Evolutionary conservation across 2,329 filamentous ascomycete species (phyloP).

Genomic region (Sporothrix schenckii): DNA sequence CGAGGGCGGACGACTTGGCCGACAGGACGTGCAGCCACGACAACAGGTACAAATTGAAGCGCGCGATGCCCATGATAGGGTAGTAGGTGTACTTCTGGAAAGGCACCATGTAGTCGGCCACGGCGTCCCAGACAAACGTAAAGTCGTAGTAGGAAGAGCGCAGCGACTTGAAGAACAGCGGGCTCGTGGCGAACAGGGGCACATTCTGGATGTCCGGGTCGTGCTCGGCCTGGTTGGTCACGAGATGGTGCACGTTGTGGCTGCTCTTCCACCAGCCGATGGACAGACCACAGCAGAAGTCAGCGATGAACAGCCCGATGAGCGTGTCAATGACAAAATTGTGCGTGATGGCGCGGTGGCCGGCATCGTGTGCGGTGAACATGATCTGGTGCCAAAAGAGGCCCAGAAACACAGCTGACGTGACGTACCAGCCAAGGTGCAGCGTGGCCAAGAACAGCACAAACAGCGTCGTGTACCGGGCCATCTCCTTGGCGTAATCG

Average conservation of each 20-base stretch:
- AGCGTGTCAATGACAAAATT: slow-evolving; percentile 61
- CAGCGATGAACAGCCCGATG: slow-evolving; percentile 64
- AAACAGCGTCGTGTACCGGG: slow-evolving; percentile 59
- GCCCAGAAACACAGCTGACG: slow-evolving; percentile 62
- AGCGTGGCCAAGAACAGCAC: slow-evolving; percentile 51
- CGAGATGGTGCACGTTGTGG: slow-evolving; percentile 69
- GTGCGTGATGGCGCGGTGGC: slow-evolving; percentile 64
- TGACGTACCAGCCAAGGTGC: slow-evolving; percentile 57
- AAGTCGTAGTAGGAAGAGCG: slow-evolving; percentile 68
- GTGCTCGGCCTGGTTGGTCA: slow-evolving; percentile 65
- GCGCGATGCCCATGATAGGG: slow-evolving; percentile 66
- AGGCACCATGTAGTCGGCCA: slow-evolving; percentile 61
- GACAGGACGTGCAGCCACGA: slow-evolving; percentile 67
- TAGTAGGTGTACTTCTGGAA: slow-evolving; percentile 71
- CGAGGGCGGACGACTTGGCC: slow-evolving; percentile 58
- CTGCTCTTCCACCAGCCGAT: slow-evolving; percentile 72
- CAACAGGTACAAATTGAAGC: slow-evolving; percentile 72
- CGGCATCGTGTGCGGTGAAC: slow-evolving; percentile 68
- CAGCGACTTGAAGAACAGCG: slow-evolving; percentile 66
- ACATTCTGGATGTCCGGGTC: slow-evolving; percentile 67
- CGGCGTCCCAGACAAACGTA: slow-evolving; percentile 64
- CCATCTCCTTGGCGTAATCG: slow-evolving; percentile 61
- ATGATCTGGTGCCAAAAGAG: slow-evolving; percentile 71
- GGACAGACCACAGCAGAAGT: slow-evolving; percentile 67
- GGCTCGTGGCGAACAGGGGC: slow-evolving; percentile 68